Evolutionary conservation across 225 moss, liverwort and hornwort species (phyloP).

Genomic region (Polytrichum commune): DNA sequence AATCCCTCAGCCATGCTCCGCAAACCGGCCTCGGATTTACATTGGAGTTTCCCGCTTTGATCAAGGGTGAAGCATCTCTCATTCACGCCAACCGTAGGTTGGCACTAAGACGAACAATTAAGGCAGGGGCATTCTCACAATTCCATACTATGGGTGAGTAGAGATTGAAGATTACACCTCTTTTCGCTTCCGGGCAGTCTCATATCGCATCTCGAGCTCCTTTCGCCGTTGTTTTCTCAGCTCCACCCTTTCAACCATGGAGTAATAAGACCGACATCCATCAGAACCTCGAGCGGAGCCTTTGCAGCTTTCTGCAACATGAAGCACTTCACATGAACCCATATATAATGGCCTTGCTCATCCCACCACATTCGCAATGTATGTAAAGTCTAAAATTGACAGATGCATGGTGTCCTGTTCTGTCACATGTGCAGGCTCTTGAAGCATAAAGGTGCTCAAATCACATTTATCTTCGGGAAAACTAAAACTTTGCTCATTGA

Average conservation of each 20-base stretch:
- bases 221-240: slow-evolving; percentile 34
- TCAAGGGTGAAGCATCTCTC: too few species aligned
- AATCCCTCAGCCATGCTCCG: too few species aligned
- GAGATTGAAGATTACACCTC: slow-evolving; percentile 14
- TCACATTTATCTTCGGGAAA: background rate
- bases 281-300: slow-evolving; percentile 1
- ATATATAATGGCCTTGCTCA: background rate
- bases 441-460: background rate
- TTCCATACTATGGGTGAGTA: background rate
- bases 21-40: too few species aligned
- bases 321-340: background rate
- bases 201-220: slow-evolving; percentile 40
- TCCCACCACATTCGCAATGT: too few species aligned
- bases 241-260: slow-evolving; percentile 32
- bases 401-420: background rate
- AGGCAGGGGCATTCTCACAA: too few species aligned
- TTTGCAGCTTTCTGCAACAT: slow-evolving; percentile 16
- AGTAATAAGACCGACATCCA: slow-evolving; percentile 12
- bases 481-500: too few species aligned
- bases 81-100: too few species aligned
- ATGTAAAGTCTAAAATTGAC: background rate
- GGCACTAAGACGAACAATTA: too few species aligned
- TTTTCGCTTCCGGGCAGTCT: slow-evolving; percentile 31
- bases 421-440: background rate
- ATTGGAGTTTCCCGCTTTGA: too few species aligned